phyloP scores from a whole-genome alignment of 1,284 basidiomycete species.

The Anthracocystis panici-leucophaei region DNA sequence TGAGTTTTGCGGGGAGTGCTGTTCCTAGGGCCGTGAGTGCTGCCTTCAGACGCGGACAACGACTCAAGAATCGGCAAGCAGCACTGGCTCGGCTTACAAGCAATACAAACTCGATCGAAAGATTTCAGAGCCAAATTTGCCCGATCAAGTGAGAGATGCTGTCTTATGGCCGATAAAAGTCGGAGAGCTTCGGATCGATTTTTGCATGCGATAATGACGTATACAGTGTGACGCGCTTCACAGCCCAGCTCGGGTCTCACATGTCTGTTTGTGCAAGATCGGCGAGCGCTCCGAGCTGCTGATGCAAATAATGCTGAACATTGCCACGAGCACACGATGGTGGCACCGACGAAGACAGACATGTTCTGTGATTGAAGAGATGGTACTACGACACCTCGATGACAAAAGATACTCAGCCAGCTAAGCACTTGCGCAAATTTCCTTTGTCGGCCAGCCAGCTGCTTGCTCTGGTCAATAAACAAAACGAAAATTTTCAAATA shows the following conservation, averaged over 20 bases:
- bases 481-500: background rate
- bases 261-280: background rate
- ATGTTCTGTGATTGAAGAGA: background rate
- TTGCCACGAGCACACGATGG: background rate
- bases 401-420: background rate
- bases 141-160: too few species aligned
- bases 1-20: too few species aligned
- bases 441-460: background rate
- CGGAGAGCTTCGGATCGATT: conserved; percentile 30
- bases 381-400: background rate
- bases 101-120: too few species aligned
- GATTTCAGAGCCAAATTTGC: too few species aligned
- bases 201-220: conserved; percentile 22
- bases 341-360: background rate
- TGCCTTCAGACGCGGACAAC: too few species aligned
- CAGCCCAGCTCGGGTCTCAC: conserved; percentile 1
- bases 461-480: conserved; percentile 1
- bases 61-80: too few species aligned
- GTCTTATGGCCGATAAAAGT: conserved; percentile 9
- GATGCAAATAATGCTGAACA: background rate
- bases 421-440: background rate
- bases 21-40: too few species aligned
- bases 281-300: background rate
- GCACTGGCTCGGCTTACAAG: too few species aligned
- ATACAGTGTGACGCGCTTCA: conserved; percentile 8